These are phyloP conservation scores for Paecilomyces sp. DNA, from an alignment of 2,329 filamentous ascomycete genomes.

Conservation along the genomic window DNA sequence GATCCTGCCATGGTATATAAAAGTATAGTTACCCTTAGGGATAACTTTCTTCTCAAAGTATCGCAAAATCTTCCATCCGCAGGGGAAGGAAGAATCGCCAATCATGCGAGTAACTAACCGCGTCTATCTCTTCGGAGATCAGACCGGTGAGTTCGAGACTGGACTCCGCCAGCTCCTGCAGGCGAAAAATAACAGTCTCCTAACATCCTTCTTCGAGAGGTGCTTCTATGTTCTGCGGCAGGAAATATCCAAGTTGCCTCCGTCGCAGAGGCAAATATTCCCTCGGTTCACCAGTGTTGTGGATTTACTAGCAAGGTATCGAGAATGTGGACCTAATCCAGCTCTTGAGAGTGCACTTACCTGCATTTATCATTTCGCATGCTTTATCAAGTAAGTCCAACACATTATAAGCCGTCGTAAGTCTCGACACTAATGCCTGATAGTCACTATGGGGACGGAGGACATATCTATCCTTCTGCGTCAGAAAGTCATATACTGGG, in stretches of 20 bases:
- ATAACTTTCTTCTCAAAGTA: neutral
- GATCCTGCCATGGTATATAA: neutral
- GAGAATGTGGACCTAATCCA: constrained; percentile 26
- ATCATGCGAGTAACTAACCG: constrained; percentile 22
- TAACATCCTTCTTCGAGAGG: constrained; percentile 37
- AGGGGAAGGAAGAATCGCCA: neutral
- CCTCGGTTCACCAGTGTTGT: constrained; percentile 33
- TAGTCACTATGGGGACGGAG: constrained; percentile 36
- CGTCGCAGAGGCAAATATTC: constrained; percentile 26
- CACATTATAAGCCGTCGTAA: neutral
- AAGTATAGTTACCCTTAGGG: neutral
- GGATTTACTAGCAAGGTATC: constrained; percentile 29
- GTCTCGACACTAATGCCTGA: constrained; percentile 8
- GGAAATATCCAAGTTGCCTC: constrained; percentile 30
- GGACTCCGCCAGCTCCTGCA: constrained; percentile 35
- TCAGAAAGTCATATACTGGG: constrained; percentile 33
- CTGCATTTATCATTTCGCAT: constrained; percentile 36
- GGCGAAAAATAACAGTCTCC: constrained; percentile 34
- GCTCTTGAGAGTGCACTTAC: constrained; percentile 37
- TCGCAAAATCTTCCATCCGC: neutral
- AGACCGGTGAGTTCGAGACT: constrained; percentile 36
- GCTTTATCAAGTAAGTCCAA: constrained; percentile 36
- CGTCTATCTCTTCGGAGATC: constrained; percentile 42
- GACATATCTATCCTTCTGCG: constrained; percentile 31
- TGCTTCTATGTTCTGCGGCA: constrained; percentile 34